These are phyloP conservation scores for Leptodontidium sp. DNA, from an alignment of 2,329 filamentous ascomycete species.

Conservation along the genomic window DNA sequence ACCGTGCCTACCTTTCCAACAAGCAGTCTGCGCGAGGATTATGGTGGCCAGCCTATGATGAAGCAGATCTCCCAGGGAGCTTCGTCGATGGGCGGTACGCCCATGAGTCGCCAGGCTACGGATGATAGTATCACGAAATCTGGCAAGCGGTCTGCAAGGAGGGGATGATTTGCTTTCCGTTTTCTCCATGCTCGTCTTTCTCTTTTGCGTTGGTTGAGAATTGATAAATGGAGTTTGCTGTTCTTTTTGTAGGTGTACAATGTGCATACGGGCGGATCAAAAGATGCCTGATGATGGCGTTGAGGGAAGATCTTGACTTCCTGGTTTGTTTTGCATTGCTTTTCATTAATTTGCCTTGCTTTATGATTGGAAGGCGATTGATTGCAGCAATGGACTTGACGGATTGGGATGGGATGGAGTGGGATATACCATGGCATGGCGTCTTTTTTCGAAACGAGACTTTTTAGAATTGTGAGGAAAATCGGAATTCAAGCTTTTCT, in stretches of 20 bases:
- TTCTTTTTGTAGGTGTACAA: neutral
- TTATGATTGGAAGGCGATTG: neutral
- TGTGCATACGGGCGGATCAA: neutral
- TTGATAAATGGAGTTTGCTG: neutral
- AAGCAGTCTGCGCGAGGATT: slow-evolving; percentile 30
- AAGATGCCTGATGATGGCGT: slow-evolving; percentile 9
- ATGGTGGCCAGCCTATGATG: slow-evolving; percentile 34
- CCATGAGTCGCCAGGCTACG: slow-evolving; percentile 27
- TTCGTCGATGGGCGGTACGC: slow-evolving; percentile 26
- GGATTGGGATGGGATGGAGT: neutral
- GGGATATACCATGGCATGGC: slow-evolving; percentile 18
- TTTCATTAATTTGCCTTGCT: neutral
- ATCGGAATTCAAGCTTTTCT: neutral
- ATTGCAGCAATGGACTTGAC: neutral
- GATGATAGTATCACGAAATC: slow-evolving; percentile 27
- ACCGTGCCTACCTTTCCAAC: slow-evolving; percentile 6
- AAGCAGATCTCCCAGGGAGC: slow-evolving; percentile 30
- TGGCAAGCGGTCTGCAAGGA: slow-evolving; percentile 16
- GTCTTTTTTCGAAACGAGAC: neutral
- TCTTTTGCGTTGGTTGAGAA: neutral
- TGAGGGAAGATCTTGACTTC: neutral
- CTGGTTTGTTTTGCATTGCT: neutral
- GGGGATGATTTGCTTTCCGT: neutral
- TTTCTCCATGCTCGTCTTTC: neutral
- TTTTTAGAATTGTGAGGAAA: neutral